A percentile compares a stretch with the other conserved stretches of the same genome.
These are phyloP conservation scores for Ustilago tritici DNA, from an alignment of 1,284 basidiomycete species.

Conservation along the genomic window DNA sequence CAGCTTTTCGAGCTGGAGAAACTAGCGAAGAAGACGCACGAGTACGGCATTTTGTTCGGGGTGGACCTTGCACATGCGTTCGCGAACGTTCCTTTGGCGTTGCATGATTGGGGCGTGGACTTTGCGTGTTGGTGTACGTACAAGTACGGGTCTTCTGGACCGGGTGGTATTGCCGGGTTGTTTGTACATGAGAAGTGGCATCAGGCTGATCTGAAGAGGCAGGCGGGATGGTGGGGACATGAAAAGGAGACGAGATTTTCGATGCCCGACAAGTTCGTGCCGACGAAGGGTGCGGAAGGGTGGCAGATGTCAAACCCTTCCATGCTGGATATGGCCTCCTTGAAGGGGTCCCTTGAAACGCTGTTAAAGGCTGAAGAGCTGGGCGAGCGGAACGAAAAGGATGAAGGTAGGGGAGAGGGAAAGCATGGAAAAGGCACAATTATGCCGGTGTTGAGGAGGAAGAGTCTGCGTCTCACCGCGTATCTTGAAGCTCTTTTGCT, in stretches of 20 bases:
- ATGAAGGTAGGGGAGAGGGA: conserved; percentile 14
- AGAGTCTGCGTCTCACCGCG: conserved; percentile 59
- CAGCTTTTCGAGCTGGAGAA: conserved; percentile 88
- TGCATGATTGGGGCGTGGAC: conserved; percentile 95
- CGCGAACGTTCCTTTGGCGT: conserved; percentile 87
- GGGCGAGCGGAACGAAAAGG: conserved; percentile 12
- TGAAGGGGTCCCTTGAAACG: conserved; percentile 64
- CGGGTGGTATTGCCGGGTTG: conserved; percentile 92
- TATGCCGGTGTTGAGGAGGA: conserved; percentile 60
- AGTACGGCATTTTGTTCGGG: conserved; percentile 87
- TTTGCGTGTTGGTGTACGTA: conserved; percentile 78
- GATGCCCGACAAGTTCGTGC: conserved; percentile 86
- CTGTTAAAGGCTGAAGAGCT: conserved; percentile 39
- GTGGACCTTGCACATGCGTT: conserved; percentile 96
- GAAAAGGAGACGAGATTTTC: conserved; percentile 86
- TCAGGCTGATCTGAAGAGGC: conserved; percentile 72
- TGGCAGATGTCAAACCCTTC: conserved; percentile 96
- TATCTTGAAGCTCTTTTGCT: conserved; percentile 60
- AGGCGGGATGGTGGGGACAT: conserved; percentile 98
- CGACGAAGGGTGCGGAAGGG: conserved; percentile 89
- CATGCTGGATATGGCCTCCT: conserved; percentile 77
- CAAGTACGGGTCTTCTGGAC: conserved; percentile 90
- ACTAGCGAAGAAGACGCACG: conserved; percentile 81
- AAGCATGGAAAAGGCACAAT: conserved; percentile 55
- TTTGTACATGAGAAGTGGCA: conserved; percentile 83